Conservation (phyloP, 305 asterid species). For the Solanum aculeatissimum region DNA sequence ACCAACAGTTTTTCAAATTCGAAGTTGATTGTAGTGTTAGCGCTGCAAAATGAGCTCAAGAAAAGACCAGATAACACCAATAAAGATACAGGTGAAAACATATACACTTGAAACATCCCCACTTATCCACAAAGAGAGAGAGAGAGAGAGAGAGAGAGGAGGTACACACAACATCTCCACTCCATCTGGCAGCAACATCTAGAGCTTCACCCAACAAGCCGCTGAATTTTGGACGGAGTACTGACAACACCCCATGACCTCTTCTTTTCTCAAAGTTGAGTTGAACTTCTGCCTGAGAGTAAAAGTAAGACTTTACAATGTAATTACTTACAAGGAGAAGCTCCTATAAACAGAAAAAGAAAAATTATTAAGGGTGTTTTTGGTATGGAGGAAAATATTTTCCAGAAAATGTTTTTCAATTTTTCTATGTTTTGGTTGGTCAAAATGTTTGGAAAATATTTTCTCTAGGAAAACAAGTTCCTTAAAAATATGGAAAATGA, state of each 20-base stretch:
- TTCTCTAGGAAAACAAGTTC: too few species aligned
- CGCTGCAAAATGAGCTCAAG: background rate
- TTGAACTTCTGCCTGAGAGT: constrained; percentile 86
- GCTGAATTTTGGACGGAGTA: constrained; percentile 92
- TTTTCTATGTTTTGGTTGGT: too few species aligned
- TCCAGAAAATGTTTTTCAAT: too few species aligned
- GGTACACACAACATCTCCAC: constrained; percentile 94
- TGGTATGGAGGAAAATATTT: too few species aligned
- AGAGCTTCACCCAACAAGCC: constrained; percentile 98
- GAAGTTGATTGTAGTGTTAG: background rate
- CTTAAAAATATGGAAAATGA: too few species aligned
- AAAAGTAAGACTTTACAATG: background rate
- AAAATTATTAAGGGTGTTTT: background rate
- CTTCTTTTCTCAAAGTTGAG: constrained; percentile 93
- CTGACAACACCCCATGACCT: constrained; percentile 92
- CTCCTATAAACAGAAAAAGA: background rate
- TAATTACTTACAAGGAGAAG: background rate
- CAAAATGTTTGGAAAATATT: too few species aligned
- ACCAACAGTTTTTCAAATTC: background rate
- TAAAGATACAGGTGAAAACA: background rate
- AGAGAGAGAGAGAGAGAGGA: background rate
- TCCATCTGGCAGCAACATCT: constrained; percentile 99
- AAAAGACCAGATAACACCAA: background rate
- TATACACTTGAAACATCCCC: background rate
- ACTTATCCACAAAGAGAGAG: background rate